phyloP scores from a whole-genome alignment of 805 yeast genomes.

The Suhomyces kilbournensis region DNA sequence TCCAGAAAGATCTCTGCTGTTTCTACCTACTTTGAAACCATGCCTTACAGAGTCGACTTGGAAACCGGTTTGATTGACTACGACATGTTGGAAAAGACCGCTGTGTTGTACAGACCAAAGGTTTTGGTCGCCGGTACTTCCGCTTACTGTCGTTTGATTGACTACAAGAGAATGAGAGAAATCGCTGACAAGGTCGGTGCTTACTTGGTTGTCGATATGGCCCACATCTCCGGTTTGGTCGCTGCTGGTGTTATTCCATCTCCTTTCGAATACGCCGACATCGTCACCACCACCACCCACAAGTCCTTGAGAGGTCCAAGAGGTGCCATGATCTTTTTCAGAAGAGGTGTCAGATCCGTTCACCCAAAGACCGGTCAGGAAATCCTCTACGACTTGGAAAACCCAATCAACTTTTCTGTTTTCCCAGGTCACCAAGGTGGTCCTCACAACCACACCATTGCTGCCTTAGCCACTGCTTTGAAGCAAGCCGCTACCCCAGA shows the following conservation, averaged over 20 bases:
- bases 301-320: slow-evolving; percentile 98
- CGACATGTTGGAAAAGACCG: slow-evolving; percentile 79
- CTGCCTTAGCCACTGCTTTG: slow-evolving; percentile 93
- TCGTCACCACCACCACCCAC: slow-evolving; percentile 97
- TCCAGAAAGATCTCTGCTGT: slow-evolving; percentile 85
- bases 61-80: slow-evolving; percentile 90
- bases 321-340: slow-evolving; percentile 96
- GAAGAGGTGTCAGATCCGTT: slow-evolving; percentile 86
- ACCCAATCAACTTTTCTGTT: slow-evolving; percentile 90
- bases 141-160: slow-evolving; percentile 88
- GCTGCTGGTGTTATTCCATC: slow-evolving; percentile 93
- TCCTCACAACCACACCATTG: slow-evolving; percentile 97
- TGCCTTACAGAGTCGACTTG: slow-evolving; percentile 92
- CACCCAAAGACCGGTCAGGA: slow-evolving; percentile 81
- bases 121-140: slow-evolving; percentile 95
- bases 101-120: slow-evolving; percentile 88
- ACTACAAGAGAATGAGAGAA: slow-evolving; percentile 84
- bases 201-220: slow-evolving; percentile 91
- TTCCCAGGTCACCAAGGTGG: slow-evolving; percentile 99
- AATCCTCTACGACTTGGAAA: slow-evolving; percentile 81
- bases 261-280: slow-evolving; percentile 91
- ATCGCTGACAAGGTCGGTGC: slow-evolving; percentile 94
- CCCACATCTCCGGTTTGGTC: slow-evolving; percentile 93
- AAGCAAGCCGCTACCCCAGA: slow-evolving; percentile 90
- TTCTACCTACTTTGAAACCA: slow-evolving; percentile 93